Conservation (phyloP, 2,329 filamentous ascomycete species). For the Exserohilum rostratum region DNA sequence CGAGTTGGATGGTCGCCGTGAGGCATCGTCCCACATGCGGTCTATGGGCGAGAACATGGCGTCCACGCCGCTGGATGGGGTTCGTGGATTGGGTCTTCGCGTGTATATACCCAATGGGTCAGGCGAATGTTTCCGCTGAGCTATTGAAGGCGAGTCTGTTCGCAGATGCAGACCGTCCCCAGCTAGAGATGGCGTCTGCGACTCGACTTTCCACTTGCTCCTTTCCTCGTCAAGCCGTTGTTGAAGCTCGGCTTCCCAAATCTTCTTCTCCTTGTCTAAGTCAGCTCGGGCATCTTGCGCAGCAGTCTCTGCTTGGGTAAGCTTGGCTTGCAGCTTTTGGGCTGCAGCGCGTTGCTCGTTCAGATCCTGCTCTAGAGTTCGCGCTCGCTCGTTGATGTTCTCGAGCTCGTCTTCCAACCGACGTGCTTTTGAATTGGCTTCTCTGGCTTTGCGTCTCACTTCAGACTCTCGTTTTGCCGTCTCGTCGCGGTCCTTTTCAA, state of each 20-base stretch:
- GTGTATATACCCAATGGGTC: conserved; percentile 43
- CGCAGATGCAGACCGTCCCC: conserved; percentile 39
- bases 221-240: conserved; percentile 70
- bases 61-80: conserved; percentile 36
- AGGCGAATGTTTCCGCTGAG: conserved; percentile 50
- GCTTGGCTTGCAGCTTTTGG: conserved; percentile 67
- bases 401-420: conserved; percentile 84
- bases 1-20: conserved; percentile 44
- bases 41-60: conserved; percentile 44
- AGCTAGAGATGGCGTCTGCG: conserved; percentile 37
- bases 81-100: conserved; percentile 35
- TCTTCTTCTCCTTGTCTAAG: conserved; percentile 64
- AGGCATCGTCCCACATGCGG: conserved; percentile 45
- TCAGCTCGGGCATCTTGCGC: conserved; percentile 64
- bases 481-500: conserved; percentile 94
- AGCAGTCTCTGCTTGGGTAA: conserved; percentile 68
- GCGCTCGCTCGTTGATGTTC: conserved; percentile 66
- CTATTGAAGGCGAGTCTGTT: conserved; percentile 46
- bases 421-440: conserved; percentile 73
- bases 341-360: conserved; percentile 64
- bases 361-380: conserved; percentile 69
- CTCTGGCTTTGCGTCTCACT: conserved; percentile 85
- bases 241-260: conserved; percentile 62
- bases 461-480: conserved; percentile 82
- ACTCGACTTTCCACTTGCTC: conserved; percentile 62